A percentile compares a stretch with the other conserved stretches of the same genome.
These are phyloP conservation scores for Taphrina flavorubra DNA, from an alignment of 1,139 yeast species.

Conservation along the genomic window DNA sequence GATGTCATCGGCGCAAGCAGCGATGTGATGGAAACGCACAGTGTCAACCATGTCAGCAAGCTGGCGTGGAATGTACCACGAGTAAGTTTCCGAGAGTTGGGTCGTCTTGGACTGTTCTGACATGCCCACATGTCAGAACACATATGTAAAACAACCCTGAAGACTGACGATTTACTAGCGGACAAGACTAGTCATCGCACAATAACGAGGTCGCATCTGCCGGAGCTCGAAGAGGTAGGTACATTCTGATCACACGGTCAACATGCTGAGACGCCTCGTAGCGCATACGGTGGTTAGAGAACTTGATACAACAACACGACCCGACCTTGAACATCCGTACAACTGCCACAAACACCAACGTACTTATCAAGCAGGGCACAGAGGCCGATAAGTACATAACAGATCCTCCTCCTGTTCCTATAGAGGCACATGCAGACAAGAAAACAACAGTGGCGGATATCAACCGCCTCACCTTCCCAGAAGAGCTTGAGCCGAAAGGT, in stretches of 20 bases:
- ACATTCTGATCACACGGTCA: background rate
- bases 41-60: constrained; percentile 33
- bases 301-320: constrained; percentile 22
- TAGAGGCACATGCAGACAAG: background rate
- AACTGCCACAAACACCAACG: constrained; percentile 19
- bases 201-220: constrained; percentile 31
- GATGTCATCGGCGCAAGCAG: constrained; percentile 37
- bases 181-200: constrained; percentile 35
- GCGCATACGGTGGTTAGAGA: constrained; percentile 35
- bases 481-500: constrained; percentile 38
- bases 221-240: constrained; percentile 33
- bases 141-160: too few relatives aligned
- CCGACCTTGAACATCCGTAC: constrained; percentile 18
- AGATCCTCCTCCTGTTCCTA: constrained; percentile 15
- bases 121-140: too few relatives aligned
- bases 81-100: background rate
- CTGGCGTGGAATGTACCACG: constrained; percentile 38
- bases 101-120: background rate
- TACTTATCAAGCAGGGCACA: background rate
- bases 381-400: constrained; percentile 2
- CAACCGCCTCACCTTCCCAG: constrained; percentile 26
- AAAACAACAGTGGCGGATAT: constrained; percentile 5
- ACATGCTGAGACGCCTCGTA: background rate
- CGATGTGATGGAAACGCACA: constrained; percentile 38
- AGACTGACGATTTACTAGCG: background rate